Conservation (phyloP, 2,329 filamentous ascomycete genomes). For the Diaporthe amygdali region DNA sequence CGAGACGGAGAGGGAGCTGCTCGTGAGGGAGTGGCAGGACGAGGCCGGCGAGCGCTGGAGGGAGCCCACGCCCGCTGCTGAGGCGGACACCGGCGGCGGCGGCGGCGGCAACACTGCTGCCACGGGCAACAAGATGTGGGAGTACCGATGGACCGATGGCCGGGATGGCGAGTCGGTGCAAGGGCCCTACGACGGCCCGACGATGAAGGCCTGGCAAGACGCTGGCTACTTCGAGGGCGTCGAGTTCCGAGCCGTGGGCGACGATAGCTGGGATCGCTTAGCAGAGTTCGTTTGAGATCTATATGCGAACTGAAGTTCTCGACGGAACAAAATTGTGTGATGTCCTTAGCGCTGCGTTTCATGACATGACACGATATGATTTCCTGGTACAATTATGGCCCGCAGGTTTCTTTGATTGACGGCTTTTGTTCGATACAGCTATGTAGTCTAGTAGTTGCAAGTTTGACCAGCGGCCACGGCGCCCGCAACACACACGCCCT, state of each 20-base stretch:
- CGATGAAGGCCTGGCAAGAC: slow-evolving; percentile 90
- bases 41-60: slow-evolving; percentile 89
- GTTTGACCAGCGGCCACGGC: not conserved
- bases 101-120: slow-evolving; percentile 18
- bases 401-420: not conserved
- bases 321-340: not conserved
- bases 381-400: not conserved
- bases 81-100: slow-evolving; percentile 29
- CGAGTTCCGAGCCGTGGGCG: slow-evolving; percentile 71
- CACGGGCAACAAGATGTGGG: slow-evolving; percentile 65
- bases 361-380: not conserved
- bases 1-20: slow-evolving; percentile 81
- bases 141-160: slow-evolving; percentile 91
- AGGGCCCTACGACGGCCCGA: slow-evolving; percentile 83
- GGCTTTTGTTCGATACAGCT: not conserved
- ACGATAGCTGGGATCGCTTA: slow-evolving; percentile 57
- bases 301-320: not conserved
- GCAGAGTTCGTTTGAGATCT: slow-evolving; percentile 31
- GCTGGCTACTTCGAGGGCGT: slow-evolving; percentile 95
- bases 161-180: slow-evolving; percentile 79
- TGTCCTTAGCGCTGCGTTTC: not conserved
- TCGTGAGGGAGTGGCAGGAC: slow-evolving; percentile 81
- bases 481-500: not conserved
- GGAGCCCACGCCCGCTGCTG: slow-evolving; percentile 41
- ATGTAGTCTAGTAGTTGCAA: not conserved